phyloP scores from a whole-genome alignment of 495 filamentous ascomycete genomes.

The Usnea hakonensis region DNA sequence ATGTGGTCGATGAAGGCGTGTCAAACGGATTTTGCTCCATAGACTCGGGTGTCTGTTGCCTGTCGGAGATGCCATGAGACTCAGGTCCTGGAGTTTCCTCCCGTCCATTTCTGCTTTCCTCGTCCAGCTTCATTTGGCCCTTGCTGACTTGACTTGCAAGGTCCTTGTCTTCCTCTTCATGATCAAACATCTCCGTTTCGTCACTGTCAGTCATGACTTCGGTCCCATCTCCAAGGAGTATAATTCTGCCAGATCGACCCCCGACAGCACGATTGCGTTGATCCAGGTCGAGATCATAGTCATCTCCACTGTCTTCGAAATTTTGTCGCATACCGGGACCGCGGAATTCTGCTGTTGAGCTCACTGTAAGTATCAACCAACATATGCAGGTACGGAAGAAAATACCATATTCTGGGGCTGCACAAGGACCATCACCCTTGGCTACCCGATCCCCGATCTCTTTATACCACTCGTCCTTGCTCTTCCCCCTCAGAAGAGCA shows the following conservation, averaged over 20 bases:
- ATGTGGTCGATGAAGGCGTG: conserved; percentile 41
- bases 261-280: conserved; percentile 50
- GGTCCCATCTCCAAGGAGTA: conserved; percentile 88
- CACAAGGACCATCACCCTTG: conserved; percentile 95
- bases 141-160: conserved; percentile 49
- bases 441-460: conserved; percentile 89
- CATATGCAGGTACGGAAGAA: conserved; percentile 32
- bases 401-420: conserved; percentile 99
- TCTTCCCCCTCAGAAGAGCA: conserved; percentile 80
- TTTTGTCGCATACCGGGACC: conserved; percentile 84
- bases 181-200: conserved; percentile 88
- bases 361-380: conserved; percentile 32
- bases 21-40: conserved; percentile 35
- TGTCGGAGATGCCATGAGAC: conserved; percentile 30
- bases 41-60: conserved; percentile 20
- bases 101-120: conserved; percentile 38
- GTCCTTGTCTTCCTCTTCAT: conserved; percentile 78
- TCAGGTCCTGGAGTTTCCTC: conserved; percentile 56
- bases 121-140: conserved; percentile 26
- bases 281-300: conserved; percentile 78
- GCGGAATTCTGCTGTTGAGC: conserved; percentile 79
- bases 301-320: conserved; percentile 85
- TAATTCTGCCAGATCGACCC: conserved; percentile 70
- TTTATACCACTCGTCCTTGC: conserved; percentile 96
- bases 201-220: conserved; percentile 79